Evolutionary conservation across 2,329 filamentous ascomycete genomes (phyloP), one percentile per base, ranked within the genome.

Genomic region (Parascedosporium putredinis): DNA sequence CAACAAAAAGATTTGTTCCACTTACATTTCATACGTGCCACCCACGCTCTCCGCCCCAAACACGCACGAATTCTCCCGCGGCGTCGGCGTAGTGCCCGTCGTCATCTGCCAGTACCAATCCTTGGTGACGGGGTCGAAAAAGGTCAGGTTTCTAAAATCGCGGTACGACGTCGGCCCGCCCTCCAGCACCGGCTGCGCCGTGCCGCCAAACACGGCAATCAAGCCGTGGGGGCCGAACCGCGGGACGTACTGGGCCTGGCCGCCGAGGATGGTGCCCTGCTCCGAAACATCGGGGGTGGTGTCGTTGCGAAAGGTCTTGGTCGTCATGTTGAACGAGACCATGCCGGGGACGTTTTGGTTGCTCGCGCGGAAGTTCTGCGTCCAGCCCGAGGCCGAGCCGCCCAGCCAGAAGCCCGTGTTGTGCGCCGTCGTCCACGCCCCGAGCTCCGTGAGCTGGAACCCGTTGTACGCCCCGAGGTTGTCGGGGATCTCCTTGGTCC

Each of bases 1-100:
- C n/a, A n/a, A n/a, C n/a, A n/a, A 31, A 6, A 31, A 31, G 27
- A 31, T 31, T 12, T 12, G 29, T 9, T 18, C 6, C 18, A 45
- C 49, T 46, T 29, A 53, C 54, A 56, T 52, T 16, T 56, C 54
- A 5, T 51, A 52, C 1, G 54, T 56, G 12, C 50, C 53, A 12
- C 51, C 50, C 10, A 34, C 33, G 4, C 53, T 51, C 44, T 29
- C 12, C 1, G 34, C 52, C 4, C 53, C 53, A 6, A 52, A 51
- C 4, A 29, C 43, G 49, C 53, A 56, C 16, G 40, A 40, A 2
- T 40, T 22, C 4, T 46, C 18, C 14, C 53, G 51, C 2, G 49
- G 40, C 4, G 47, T 36, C 2, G 54, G 54, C 6, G 44, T 36
- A 1, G 38, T 49, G 0, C 54, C 54, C 9, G 50, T 55, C 2